A percentile compares a stretch with the other conserved stretches of the same genome.
These are phyloP conservation scores for Plicaturopsis crispa DNA, from an alignment of 768 basidiomycete genomes.

Conservation along the genomic window DNA sequence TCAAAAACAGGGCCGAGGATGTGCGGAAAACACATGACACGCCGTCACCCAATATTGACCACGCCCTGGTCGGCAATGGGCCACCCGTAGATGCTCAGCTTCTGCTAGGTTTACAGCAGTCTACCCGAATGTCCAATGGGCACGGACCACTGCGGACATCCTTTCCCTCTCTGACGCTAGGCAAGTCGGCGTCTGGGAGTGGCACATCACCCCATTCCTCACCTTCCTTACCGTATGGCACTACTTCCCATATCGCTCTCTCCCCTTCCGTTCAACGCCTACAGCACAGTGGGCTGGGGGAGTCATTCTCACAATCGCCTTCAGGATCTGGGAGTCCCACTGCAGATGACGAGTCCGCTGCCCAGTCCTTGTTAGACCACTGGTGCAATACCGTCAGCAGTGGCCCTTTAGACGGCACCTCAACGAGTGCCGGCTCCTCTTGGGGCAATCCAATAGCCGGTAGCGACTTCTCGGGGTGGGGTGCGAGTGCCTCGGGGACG, in stretches of 20 bases:
- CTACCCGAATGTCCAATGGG: constrained; percentile 7
- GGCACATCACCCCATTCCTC: constrained; percentile 21
- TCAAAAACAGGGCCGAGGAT: constrained; percentile 63
- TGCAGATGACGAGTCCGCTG: constrained; percentile 68
- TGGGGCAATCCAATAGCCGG: too few species aligned
- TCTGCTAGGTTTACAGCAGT: constrained; percentile 39
- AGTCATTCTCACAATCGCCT: constrained; percentile 45
- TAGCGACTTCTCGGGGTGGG: constrained; percentile 58
- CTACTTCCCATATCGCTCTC: constrained; percentile 9
- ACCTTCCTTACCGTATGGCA: constrained; percentile 20
- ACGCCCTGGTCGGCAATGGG: constrained; percentile 18
- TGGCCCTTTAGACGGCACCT: constrained; percentile 43
- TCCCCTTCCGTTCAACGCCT: constrained; percentile 55
- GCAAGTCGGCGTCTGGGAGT: background rate
- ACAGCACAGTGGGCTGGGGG: constrained; percentile 37
- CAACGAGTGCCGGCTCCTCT: constrained; percentile 38
- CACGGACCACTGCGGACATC: background rate
- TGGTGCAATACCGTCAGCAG: constrained; percentile 81
- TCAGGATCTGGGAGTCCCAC: constrained; percentile 64
- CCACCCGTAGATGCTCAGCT: constrained; percentile 41
- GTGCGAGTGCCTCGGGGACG: constrained; percentile 28
- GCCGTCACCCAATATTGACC: constrained; percentile 15
- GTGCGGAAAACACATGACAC: constrained; percentile 27
- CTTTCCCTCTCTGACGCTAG: background rate
- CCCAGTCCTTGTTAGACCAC: constrained; percentile 74